These are phyloP conservation scores for Penicillium sclerotiorum DNA, from an alignment of 2,329 filamentous ascomycete genomes.

Conservation along the genomic window DNA sequence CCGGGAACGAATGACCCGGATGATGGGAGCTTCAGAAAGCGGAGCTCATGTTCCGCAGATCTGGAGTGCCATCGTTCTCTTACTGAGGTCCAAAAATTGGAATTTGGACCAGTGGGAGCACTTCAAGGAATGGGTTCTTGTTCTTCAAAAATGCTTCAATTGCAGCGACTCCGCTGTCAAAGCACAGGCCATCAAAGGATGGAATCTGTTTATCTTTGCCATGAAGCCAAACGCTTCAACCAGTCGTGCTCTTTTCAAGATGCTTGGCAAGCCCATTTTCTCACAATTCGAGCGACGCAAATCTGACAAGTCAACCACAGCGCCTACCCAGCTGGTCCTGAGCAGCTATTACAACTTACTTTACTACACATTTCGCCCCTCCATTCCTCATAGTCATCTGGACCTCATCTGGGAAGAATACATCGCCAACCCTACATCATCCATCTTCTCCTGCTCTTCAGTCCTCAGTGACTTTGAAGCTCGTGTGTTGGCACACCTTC, in stretches of 20 bases:
- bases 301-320: conserved; percentile 50
- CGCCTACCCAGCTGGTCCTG: conserved; percentile 62
- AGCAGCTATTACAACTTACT: conserved; percentile 77
- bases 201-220: conserved; percentile 80
- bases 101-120: conserved; percentile 69
- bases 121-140: conserved; percentile 71
- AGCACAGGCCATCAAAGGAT: conserved; percentile 77
- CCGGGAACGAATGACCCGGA: conserved; percentile 65
- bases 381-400: conserved; percentile 64
- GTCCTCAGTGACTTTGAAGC: conserved; percentile 64
- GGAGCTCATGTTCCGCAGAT: conserved; percentile 76
- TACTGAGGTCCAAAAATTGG: conserved; percentile 66
- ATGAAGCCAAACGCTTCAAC: conserved; percentile 66
- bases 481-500: conserved; percentile 71
- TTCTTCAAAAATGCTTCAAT: conserved; percentile 85
- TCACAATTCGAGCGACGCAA: conserved; percentile 70
- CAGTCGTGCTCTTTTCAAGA: conserved; percentile 58
- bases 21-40: conserved; percentile 64
- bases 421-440: conserved; percentile 65
- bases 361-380: conserved; percentile 80
- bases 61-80: conserved; percentile 80
- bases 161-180: conserved; percentile 71
- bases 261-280: conserved; percentile 69
- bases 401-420: conserved; percentile 79
- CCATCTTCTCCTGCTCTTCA: conserved; percentile 54